Evolutionary conservation across 768 basidiomycete genomes (phyloP).

Genomic region (Termitomyces sp.): DNA sequence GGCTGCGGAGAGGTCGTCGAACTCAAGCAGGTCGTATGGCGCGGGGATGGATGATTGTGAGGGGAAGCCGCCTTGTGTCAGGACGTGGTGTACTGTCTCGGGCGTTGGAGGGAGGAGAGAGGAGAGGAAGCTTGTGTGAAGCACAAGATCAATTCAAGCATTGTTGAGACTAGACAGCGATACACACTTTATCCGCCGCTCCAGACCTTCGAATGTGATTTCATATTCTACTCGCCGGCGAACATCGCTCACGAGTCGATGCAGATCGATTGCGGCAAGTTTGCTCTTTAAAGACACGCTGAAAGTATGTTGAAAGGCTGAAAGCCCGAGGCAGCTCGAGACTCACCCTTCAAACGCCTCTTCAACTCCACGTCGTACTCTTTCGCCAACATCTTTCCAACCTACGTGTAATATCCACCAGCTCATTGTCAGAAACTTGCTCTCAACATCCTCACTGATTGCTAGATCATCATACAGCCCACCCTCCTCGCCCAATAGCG

Average conservation of each 20-base stretch:
- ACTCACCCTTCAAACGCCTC: slow-evolving; percentile 82
- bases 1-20: slow-evolving; percentile 16
- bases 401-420: slow-evolving; percentile 95
- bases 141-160: not conserved
- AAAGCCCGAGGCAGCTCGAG: not conserved
- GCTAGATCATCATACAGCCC: slow-evolving; percentile 19
- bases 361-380: slow-evolving; percentile 71
- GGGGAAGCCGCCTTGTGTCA: slow-evolving; percentile 58
- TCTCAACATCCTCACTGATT: slow-evolving; percentile 64
- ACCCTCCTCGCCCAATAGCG: slow-evolving; percentile 18
- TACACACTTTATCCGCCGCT: slow-evolving; percentile 51
- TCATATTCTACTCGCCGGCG: slow-evolving; percentile 74
- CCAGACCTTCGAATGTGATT: slow-evolving; percentile 52
- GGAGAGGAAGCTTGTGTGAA: slow-evolving; percentile 52
- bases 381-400: slow-evolving; percentile 78
- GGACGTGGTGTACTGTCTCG: slow-evolving; percentile 62
- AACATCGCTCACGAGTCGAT: slow-evolving; percentile 65
- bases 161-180: not conserved
- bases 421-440: slow-evolving; percentile 76
- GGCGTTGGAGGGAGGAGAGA: slow-evolving; percentile 73
- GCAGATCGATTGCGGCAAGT: slow-evolving; percentile 64
- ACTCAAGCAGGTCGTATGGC: slow-evolving; percentile 24
- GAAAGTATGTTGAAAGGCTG: not conserved
- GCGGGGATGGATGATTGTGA: slow-evolving; percentile 19
- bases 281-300: slow-evolving; percentile 85